Evolutionary conservation across 768 basidiomycete genomes (phyloP), one percentile per base, ranked within the genome.

Genomic region (Coprinopsis strossmayeri): DNA sequence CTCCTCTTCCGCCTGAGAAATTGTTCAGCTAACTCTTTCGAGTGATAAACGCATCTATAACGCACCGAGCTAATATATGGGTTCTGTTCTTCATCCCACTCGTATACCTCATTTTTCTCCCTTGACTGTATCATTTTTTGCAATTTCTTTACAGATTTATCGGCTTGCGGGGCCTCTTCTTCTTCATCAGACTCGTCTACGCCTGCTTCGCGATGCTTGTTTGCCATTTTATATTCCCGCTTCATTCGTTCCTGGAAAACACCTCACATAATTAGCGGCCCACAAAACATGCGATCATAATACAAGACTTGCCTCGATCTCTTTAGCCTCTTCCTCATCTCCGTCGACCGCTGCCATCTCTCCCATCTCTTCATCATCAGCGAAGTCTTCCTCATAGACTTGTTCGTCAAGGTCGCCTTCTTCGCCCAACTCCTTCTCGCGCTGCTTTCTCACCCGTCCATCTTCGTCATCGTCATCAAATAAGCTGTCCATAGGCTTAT

Each of bases 381-480:
- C 86, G 58, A 91, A 85, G 15, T 87, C 84, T 57, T 85, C 87
- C 57, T 92, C 89, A 55, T 79, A 92, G 5, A 83, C 73, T 47
- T 87, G 75, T 61, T 93, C 91, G 58, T 93, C 91, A 51, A 87
- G 59, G 58, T 87, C 87, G 4, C 87, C 89, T 54, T 92, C 90
- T 17, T 71, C 82, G 13, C 84, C 87, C 55, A 76, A 70, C 57
- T 86, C 84, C 52, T 70, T 75, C 60, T 77, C 75, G 47, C 70
- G 63, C 37, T 74, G 71, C 54, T 69, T 67, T 45, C 70, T 71
- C 37, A 13, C 59, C 54, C 21, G 7, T 32, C 69, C 71, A 2
- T 62, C 72, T 39, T 80, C 82, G 1, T 86, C 84, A 9, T 85
- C 88, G 44, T 82, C 86, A 11, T 80, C 84, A 53, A 83, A 83